phyloP scores from a whole-genome alignment of 768 basidiomycete species.

The Bullera alba region DNA sequence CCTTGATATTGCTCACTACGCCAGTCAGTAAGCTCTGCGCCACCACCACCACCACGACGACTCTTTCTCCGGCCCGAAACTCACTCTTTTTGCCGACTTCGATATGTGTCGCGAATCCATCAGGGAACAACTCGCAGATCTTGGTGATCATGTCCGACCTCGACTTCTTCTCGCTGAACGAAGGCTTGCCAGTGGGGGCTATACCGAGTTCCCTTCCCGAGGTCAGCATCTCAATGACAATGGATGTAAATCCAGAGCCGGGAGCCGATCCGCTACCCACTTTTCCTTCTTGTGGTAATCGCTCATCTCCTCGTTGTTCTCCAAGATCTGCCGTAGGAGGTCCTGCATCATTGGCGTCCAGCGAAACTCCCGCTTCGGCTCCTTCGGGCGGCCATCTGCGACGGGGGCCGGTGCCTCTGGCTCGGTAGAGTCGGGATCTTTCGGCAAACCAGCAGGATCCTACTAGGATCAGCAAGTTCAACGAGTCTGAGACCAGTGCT shows the following conservation, averaged over 20 bases:
- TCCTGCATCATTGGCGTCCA: slow-evolving; percentile 31
- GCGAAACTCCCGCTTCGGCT: slow-evolving; percentile 23
- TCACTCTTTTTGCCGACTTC: background rate
- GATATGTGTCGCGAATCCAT: background rate
- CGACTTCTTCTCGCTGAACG: background rate
- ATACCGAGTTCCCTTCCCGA: background rate
- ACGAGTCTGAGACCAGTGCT: no score
- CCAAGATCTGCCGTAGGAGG: slow-evolving; percentile 25
- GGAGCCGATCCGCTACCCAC: slow-evolving; percentile 8
- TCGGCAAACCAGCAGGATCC: no score
- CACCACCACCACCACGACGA: no score
- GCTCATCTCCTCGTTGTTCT: slow-evolving; percentile 22
- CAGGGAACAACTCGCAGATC: background rate
- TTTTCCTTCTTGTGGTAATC: slow-evolving; percentile 13
- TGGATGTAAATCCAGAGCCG: no score
- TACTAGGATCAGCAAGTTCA: no score
- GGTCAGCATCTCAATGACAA: no score
- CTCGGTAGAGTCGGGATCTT: no score
- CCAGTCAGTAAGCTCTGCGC: no score
- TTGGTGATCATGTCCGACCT: background rate
- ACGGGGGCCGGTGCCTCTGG: slow-evolving; percentile 8
- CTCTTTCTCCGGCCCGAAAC: background rate
- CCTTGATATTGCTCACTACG: no score
- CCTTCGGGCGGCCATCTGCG: slow-evolving; percentile 11
- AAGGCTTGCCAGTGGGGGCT: no score